A percentile compares a stretch with the other conserved stretches of the same genome.
These are phyloP conservation scores for Dipteronia dyeriana DNA, from an alignment of 345 rosid species.

Conservation along the genomic window DNA sequence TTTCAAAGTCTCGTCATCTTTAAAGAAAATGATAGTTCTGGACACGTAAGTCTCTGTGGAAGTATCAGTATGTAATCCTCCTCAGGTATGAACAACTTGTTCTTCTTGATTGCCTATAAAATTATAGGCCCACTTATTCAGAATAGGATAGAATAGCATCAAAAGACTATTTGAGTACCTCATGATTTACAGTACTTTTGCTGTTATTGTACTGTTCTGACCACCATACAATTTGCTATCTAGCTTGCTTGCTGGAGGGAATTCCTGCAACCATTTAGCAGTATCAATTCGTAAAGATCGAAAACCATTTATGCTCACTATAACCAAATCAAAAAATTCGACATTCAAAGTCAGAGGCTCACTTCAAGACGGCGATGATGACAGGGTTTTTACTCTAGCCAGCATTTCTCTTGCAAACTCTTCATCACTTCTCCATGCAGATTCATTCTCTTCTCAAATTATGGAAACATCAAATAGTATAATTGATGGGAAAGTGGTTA, in stretches of 20 bases:
- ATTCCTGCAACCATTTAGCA: constrained; percentile 46
- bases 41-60: too few species aligned
- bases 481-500: too few species aligned
- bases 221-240: constrained; percentile 48
- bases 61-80: constrained; percentile 65
- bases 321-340: too few species aligned
- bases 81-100: constrained; percentile 67
- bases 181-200: too few species aligned
- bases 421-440: constrained; percentile 74
- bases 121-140: neutral
- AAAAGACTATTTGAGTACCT: constrained; percentile 11
- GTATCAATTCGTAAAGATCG: neutral
- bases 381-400: constrained; percentile 73
- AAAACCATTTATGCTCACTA: neutral
- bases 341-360: neutral
- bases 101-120: constrained; percentile 57
- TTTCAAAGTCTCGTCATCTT: constrained; percentile 76
- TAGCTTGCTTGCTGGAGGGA: constrained; percentile 76
- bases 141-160: too few species aligned
- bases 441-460: constrained; percentile 19
- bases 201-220: constrained; percentile 48
- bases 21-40: constrained; percentile 47
- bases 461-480: constrained; percentile 1
- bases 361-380: constrained; percentile 62
- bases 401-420: constrained; percentile 85